Evolutionary conservation across 2,329 filamentous ascomycete species (phyloP).

Genomic region (Monilinia fructigena): DNA sequence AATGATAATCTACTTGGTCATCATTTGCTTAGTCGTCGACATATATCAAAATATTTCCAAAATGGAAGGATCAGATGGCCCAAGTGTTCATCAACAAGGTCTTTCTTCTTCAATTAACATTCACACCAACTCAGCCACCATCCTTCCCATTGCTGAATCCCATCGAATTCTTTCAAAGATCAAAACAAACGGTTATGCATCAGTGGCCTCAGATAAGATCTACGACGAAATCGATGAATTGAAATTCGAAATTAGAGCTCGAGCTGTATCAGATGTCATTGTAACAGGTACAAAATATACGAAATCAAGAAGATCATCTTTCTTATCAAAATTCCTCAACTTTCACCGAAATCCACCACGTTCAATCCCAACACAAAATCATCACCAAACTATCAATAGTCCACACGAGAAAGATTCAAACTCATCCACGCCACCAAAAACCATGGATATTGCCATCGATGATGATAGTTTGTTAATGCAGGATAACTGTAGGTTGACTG

Average conservation of each 20-base stretch:
- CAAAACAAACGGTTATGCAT: slow-evolving; percentile 9
- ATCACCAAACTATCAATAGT: not conserved
- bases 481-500: slow-evolving; percentile 23
- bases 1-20: not conserved
- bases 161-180: slow-evolving; percentile 8
- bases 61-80: slow-evolving; percentile 19
- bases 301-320: slow-evolving; percentile 1
- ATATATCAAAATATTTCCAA: slow-evolving; percentile 4
- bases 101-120: not conserved
- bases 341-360: slow-evolving; percentile 6
- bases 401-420: not conserved
- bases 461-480: not conserved
- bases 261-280: not conserved
- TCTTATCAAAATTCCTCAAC: slow-evolving; percentile 10
- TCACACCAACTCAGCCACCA: not conserved
- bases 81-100: slow-evolving; percentile 8
- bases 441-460: not conserved
- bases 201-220: slow-evolving; percentile 8
- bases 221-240: slow-evolving; percentile 22
- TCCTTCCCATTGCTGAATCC: slow-evolving; percentile 2
- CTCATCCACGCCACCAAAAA: not conserved
- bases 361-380: not conserved
- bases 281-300: not conserved
- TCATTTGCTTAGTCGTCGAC: slow-evolving; percentile 1
- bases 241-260: slow-evolving; percentile 15